These are phyloP conservation scores for Phytomonas sp. DNA, from an alignment of 208 protist species.

Conservation along the genomic window DNA sequence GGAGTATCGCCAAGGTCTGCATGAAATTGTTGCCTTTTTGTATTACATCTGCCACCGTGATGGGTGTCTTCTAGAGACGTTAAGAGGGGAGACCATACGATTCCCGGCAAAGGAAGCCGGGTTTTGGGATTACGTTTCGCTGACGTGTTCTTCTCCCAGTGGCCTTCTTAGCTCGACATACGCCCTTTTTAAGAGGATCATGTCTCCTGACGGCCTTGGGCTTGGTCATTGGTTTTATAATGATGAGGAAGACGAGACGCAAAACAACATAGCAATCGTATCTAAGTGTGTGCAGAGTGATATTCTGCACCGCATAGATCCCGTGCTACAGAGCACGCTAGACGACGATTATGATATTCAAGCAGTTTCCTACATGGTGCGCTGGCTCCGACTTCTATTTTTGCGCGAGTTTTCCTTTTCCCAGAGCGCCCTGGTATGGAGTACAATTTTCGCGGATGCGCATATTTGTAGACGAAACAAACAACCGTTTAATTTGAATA, in stretches of 20 bases:
- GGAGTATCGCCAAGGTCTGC: slow-evolving; percentile 87
- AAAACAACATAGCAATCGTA: slow-evolving; percentile 32
- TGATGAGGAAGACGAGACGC: slow-evolving; percentile 5
- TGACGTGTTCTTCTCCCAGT: background rate
- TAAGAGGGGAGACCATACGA: slow-evolving; percentile 3
- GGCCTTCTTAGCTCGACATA: background rate
- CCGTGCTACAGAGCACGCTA: slow-evolving; percentile 44
- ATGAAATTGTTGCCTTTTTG: slow-evolving; percentile 85
- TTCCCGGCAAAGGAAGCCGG: background rate
- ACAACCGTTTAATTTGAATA: background rate
- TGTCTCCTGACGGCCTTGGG: slow-evolving; percentile 14
- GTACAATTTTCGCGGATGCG: slow-evolving; percentile 60
- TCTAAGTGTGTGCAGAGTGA: slow-evolving; percentile 44
- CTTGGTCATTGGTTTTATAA: slow-evolving; percentile 46
- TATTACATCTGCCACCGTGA: slow-evolving; percentile 47
- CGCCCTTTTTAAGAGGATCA: background rate
- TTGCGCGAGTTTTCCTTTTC: slow-evolving; percentile 75
- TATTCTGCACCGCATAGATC: slow-evolving; percentile 45
- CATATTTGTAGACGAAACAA: slow-evolving; percentile 14
- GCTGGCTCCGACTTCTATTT: slow-evolving; percentile 87
- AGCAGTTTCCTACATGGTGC: slow-evolving; percentile 68
- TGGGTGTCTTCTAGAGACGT: slow-evolving; percentile 13
- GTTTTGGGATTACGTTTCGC: slow-evolving; percentile 3
- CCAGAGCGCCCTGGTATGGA: slow-evolving; percentile 64
- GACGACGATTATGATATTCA: slow-evolving; percentile 63